These are phyloP conservation scores for Prunus armeniaca DNA, from an alignment of 306 rosid genomes.

Conservation along the genomic window DNA sequence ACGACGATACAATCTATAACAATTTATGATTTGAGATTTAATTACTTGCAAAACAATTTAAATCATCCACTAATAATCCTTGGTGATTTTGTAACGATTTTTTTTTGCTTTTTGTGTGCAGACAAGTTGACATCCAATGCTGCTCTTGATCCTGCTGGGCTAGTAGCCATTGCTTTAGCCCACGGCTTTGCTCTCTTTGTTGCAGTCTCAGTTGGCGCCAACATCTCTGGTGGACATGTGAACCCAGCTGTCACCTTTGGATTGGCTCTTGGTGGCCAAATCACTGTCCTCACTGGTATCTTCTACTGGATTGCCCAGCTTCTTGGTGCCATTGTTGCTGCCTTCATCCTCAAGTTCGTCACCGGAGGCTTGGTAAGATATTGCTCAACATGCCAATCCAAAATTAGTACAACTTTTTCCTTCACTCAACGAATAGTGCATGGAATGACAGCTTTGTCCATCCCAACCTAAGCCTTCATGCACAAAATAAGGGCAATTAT, in stretches of 20 bases:
- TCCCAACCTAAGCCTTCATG: not conserved
- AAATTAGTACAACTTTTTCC: not conserved
- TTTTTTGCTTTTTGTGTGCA: not conserved
- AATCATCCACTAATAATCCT: not conserved
- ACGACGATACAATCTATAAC: too few species aligned
- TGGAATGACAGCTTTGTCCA: conserved; percentile 10
- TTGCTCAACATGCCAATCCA: not conserved
- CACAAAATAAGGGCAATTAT: conserved; percentile 11
- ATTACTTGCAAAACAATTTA: too few species aligned
- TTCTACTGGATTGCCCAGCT: conserved; percentile 93
- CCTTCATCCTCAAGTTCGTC: conserved; percentile 68
- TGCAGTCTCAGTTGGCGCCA: conserved; percentile 79
- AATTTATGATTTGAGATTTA: too few species aligned
- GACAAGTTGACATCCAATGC: conserved; percentile 78
- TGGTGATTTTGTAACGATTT: too few species aligned
- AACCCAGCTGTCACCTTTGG: conserved; percentile 98
- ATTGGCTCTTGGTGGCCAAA: conserved; percentile 88
- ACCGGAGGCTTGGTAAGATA: conserved; percentile 75
- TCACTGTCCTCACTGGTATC: conserved; percentile 72
- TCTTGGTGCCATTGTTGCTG: conserved; percentile 76
- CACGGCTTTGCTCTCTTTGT: conserved; percentile 88
- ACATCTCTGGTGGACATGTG: conserved; percentile 93
- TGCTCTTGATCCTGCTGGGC: conserved; percentile 79
- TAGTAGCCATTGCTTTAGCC: conserved; percentile 74
- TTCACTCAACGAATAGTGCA: not conserved